Evolutionary conservation across 352 stramenopile species (phyloP).

Genomic region (Stramenopiles sp.): DNA sequence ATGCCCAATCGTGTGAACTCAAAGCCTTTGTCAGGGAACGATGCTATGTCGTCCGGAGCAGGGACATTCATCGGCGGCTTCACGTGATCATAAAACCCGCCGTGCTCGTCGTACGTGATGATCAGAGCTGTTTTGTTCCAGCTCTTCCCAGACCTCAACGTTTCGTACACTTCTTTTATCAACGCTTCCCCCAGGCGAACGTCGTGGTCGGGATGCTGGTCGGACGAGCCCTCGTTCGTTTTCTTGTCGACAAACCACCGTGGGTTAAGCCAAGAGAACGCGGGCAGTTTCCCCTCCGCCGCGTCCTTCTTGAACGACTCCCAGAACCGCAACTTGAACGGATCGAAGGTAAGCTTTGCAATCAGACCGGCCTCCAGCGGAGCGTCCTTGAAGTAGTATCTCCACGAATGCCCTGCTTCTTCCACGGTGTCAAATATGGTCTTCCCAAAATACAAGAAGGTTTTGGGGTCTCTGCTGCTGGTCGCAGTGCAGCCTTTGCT

Average conservation of each 20-base stretch:
- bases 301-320: slow-evolving; percentile 18
- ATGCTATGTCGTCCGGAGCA: slow-evolving; percentile 18
- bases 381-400: slow-evolving; percentile 18
- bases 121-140: slow-evolving; percentile 26
- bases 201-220: slow-evolving; percentile 23
- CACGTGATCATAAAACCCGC: slow-evolving; percentile 27
- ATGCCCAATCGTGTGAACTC: slow-evolving; percentile 25
- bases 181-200: slow-evolving; percentile 20
- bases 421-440: slow-evolving; percentile 20
- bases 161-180: slow-evolving; percentile 27
- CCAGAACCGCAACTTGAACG: background rate
- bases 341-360: background rate
- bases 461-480: slow-evolving; percentile 13
- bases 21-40: slow-evolving; percentile 17
- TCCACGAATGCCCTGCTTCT: slow-evolving; percentile 16
- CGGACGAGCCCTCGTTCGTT: slow-evolving; percentile 9
- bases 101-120: slow-evolving; percentile 29
- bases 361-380: slow-evolving; percentile 18
- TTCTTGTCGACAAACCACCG: background rate
- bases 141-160: slow-evolving; percentile 11
- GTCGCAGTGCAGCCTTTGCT: background rate
- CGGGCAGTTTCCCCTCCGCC: slow-evolving; percentile 16
- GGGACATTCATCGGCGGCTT: slow-evolving; percentile 19
- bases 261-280: slow-evolving; percentile 21
- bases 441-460: slow-evolving; percentile 16